Conservation (phyloP, 495 filamentous ascomycete species). For the Astrocystis sublimbata region DNA sequence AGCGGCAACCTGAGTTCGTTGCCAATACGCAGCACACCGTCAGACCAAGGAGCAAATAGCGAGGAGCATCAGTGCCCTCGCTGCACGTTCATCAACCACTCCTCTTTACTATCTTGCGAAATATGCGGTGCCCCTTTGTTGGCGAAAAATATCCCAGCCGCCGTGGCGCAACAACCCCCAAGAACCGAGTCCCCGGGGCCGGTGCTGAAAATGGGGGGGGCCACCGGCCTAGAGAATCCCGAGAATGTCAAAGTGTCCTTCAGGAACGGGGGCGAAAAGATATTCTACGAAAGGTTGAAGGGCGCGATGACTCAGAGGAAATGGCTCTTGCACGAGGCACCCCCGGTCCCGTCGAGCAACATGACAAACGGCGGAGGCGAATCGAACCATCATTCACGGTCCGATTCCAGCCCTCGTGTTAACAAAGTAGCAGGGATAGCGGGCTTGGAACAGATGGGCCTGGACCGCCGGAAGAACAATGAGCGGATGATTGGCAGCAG, state of each 20-base stretch:
- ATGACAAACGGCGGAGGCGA: conserved; percentile 29
- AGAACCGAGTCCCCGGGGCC: conserved; percentile 81
- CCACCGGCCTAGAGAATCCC: conserved; percentile 55
- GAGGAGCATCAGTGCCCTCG: conserved; percentile 70
- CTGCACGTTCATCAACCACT: conserved; percentile 94
- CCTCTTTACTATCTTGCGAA: conserved; percentile 81
- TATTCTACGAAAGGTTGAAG: conserved; percentile 87
- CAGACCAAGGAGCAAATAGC: not conserved
- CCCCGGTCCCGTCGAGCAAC: conserved; percentile 76
- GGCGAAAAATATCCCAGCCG: conserved; percentile 53
- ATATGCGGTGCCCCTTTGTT: conserved; percentile 82
- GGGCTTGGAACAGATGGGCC: conserved; percentile 79
- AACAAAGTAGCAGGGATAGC: conserved; percentile 83
- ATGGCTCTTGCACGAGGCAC: conserved; percentile 91
- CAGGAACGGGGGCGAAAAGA: conserved; percentile 81
- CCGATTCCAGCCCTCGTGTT: conserved; percentile 31
- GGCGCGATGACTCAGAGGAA: conserved; percentile 86
- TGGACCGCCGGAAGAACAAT: conserved; percentile 85
- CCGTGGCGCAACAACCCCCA: conserved; percentile 36
- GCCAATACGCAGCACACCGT: conserved; percentile 18
- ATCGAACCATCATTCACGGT: conserved; percentile 57
- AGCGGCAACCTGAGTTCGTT: conserved; percentile 21
- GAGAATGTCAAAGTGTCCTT: conserved; percentile 93
- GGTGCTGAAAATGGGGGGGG: conserved; percentile 43
- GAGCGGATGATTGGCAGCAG: conserved; percentile 89